These are phyloP conservation scores for Pseudonectria foliicola DNA, from an alignment of 2,329 filamentous ascomycete genomes.

Conservation along the genomic window DNA sequence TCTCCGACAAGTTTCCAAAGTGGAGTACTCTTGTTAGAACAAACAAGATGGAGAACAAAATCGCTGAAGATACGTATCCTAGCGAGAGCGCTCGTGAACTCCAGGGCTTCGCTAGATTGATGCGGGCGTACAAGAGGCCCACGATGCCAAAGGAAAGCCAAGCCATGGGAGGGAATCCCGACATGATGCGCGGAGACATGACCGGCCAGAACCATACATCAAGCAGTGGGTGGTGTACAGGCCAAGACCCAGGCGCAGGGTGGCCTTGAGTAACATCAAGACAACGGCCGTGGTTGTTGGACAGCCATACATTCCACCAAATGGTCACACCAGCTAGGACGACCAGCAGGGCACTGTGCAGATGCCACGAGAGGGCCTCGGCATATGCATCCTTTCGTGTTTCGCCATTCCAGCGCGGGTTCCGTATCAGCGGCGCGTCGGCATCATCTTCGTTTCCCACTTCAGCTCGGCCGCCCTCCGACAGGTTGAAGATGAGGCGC, in stretches of 20 bases:
- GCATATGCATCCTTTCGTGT: slow-evolving; percentile 3
- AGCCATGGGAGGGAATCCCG: slow-evolving; percentile 37
- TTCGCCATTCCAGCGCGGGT: background rate
- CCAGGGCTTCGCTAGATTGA: slow-evolving; percentile 28
- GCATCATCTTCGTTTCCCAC: slow-evolving; percentile 16
- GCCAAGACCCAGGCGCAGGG: background rate
- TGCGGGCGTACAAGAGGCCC: slow-evolving; percentile 36
- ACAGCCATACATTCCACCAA: slow-evolving; percentile 41
- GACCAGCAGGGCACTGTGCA: slow-evolving; percentile 32
- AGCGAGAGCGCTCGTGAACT: slow-evolving; percentile 17
- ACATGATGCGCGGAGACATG: slow-evolving; percentile 23
- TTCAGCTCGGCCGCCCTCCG: slow-evolving; percentile 4
- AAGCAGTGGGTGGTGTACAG: slow-evolving; percentile 19
- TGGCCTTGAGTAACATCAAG: background rate
- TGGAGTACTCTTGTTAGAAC: slow-evolving; percentile 33
- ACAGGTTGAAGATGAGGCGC: slow-evolving; percentile 11
- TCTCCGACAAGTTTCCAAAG: slow-evolving; percentile 38
- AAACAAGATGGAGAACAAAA: slow-evolving; percentile 31
- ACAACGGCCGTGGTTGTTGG: slow-evolving; percentile 33
- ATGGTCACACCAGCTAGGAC: slow-evolving; percentile 30
- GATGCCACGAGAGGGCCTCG: slow-evolving; percentile 30
- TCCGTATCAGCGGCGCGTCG: slow-evolving; percentile 22
- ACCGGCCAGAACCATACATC: slow-evolving; percentile 36
- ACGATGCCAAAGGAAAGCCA: slow-evolving; percentile 41
- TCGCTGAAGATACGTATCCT: slow-evolving; percentile 22